These are phyloP conservation scores for Clavaria fumosa DNA, from an alignment of 768 basidiomycete species.

Conservation along the genomic window DNA sequence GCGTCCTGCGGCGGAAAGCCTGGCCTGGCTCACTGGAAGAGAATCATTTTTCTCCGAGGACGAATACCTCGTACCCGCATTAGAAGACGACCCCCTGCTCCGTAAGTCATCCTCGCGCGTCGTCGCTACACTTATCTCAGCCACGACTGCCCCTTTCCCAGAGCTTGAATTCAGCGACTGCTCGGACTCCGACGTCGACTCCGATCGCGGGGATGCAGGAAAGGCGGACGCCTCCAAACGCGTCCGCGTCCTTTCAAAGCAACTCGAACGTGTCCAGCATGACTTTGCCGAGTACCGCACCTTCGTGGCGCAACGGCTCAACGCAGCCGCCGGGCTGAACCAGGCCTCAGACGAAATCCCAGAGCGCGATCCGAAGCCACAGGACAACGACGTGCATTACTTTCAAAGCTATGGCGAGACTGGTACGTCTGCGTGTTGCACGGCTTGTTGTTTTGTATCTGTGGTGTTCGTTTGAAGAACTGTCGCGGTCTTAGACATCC, in stretches of 20 bases:
- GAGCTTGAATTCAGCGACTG: conserved; percentile 56
- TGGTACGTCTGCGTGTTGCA: conserved; percentile 30
- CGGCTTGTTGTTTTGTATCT: not conserved
- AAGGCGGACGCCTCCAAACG: conserved; percentile 23
- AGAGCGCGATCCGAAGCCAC: conserved; percentile 16
- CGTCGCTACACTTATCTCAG: not conserved
- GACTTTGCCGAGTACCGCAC: conserved; percentile 48
- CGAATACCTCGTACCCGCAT: conserved; percentile 62
- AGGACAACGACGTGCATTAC: conserved; percentile 90
- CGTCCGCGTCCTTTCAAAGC: conserved; percentile 44
- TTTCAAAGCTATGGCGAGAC: conserved; percentile 84
- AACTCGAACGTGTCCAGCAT: conserved; percentile 40
- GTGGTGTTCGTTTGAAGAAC: conserved; percentile 1
- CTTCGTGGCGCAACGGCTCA: conserved; percentile 39
- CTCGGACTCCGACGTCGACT: conserved; percentile 65
- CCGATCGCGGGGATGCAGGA: conserved; percentile 9
- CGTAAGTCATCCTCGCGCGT: too few relatives aligned
- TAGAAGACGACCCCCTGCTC: conserved; percentile 81
- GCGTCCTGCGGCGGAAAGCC: conserved; percentile 28
- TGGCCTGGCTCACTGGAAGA: conserved; percentile 33
- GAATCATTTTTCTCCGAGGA: conserved; percentile 61
- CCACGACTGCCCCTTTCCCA: conserved; percentile 15
- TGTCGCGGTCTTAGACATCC: conserved; percentile 75
- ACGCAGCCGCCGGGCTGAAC: conserved; percentile 27
- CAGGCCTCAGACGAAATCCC: conserved; percentile 27